Evolutionary conservation across 306 rosid genomes (phyloP), one percentile per base, ranked within the genome.

Genomic region (Corylus avellana): DNA sequence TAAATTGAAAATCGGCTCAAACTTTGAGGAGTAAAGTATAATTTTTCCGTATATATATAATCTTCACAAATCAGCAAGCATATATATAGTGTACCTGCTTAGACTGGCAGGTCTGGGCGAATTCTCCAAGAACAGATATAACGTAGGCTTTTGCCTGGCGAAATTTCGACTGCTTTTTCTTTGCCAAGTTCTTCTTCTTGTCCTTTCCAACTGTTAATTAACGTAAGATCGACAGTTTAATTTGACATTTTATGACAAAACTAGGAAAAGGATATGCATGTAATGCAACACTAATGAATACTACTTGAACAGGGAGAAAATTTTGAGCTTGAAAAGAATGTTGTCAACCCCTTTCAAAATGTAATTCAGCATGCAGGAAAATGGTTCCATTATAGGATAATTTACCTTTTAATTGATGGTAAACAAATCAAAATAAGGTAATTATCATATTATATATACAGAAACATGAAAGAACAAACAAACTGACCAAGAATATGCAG

Each of bases 121-220:
- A 95, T 84, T 95, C 98, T 75, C 87, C 98, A 14, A 95, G 98
- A 84, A 95, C 81, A 22, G 98, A 95, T 89, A 95, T 92, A 59
- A 92, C 96, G 71, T 84, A 84, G 12, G 98, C 94, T 83, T 95
- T 95, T 22, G 94, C 94, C 78, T 87, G 94, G 39, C 98, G 89
- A 80, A 95, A 89, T 68, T 85, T 93, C 1, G 87, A 87, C 37
- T 85, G 93, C 47, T 82, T 84, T 82, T 79, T 90, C 48, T 72
- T 56, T 10, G 67, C 61, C 0, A 82, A 80, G 64, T 66, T 86
- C 0, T 44, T 81, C 81, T 87, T 92, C 84, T 75, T 87, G 50
- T 83, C 85, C 80, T 80, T 81, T 16, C 78, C 84, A 75, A 79
- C 94, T 92, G 83, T 48, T 72, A 80, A 76, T 75, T 29, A 56